Evolutionary conservation across 495 filamentous ascomycete species (phyloP).

Genomic region (Staphylotrichum tortipilum): DNA sequence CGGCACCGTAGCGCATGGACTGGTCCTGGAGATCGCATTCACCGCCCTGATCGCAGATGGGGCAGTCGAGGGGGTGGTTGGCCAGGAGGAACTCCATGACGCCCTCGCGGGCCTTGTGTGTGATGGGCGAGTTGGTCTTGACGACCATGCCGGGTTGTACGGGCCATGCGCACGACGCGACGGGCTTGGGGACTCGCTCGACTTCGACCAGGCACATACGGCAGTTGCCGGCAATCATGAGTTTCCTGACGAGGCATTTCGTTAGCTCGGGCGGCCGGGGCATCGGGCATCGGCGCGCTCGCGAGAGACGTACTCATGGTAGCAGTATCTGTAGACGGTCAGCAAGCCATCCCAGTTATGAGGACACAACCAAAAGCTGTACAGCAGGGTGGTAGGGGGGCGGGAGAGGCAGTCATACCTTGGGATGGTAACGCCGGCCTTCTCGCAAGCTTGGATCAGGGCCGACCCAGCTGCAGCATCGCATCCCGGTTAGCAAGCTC

Average conservation of each 20-base stretch:
- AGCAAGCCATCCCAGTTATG: constrained; percentile 29
- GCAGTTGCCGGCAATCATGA: constrained; percentile 98
- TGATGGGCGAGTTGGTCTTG: constrained; percentile 90
- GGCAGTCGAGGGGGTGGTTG: constrained; percentile 96
- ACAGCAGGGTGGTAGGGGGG: not conserved
- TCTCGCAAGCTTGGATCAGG: constrained; percentile 97
- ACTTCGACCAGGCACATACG: constrained; percentile 99
- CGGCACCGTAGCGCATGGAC: constrained; percentile 95
- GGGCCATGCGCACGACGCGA: constrained; percentile 97
- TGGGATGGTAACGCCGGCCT: constrained; percentile 84
- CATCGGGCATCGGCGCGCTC: constrained; percentile 5
- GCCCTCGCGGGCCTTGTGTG: constrained; percentile 95
- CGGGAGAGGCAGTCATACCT: constrained; percentile 42
- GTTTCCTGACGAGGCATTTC: constrained; percentile 54
- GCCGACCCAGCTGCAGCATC: constrained; percentile 73
- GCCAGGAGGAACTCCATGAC: constrained; percentile 98
- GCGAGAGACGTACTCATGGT: constrained; percentile 69
- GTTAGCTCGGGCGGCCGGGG: constrained; percentile 20
- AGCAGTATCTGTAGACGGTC: constrained; percentile 73
- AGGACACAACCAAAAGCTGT: no score
- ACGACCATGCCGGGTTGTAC: constrained; percentile 98
- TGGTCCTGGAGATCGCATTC: constrained; percentile 99
- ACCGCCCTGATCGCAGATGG: constrained; percentile 95
- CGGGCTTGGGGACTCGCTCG: constrained; percentile 88
- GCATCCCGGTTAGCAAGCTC: constrained; percentile 12